Percentiles rank a stretch among this genome's conserved stretches.
These are phyloP conservation scores for Chaetomium strumarium DNA, from an alignment of 2,329 filamentous ascomycete genomes.

Conservation along the genomic window DNA sequence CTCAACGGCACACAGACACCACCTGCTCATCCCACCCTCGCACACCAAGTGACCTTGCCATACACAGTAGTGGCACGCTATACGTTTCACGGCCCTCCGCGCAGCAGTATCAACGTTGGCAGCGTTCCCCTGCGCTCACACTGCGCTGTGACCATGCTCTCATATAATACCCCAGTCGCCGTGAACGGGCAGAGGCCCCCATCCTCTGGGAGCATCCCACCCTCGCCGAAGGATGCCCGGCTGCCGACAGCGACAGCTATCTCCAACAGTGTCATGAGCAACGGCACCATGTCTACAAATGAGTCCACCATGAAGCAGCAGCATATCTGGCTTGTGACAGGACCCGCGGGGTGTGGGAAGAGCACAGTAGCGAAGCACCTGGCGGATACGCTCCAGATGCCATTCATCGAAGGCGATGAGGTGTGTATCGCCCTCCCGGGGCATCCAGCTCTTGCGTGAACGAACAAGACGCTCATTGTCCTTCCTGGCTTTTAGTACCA, in stretches of 20 bases:
- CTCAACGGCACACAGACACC: not conserved
- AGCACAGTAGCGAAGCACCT: constrained; percentile 66
- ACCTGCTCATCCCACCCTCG: not conserved
- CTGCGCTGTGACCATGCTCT: constrained; percentile 39
- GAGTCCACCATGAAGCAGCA: constrained; percentile 37
- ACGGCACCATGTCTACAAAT: constrained; percentile 28
- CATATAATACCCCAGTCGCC: constrained; percentile 43
- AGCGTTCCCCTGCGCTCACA: not conserved
- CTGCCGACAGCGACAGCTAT: constrained; percentile 16
- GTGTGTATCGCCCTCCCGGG: constrained; percentile 41
- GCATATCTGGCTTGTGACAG: constrained; percentile 77
- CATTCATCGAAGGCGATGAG: constrained; percentile 73
- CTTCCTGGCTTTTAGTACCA: constrained; percentile 53
- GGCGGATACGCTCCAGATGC: constrained; percentile 55
- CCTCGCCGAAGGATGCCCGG: constrained; percentile 27
- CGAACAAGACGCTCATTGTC: not conserved
- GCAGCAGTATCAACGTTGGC: not conserved
- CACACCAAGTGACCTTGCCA: not conserved
- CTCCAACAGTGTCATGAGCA: constrained; percentile 25
- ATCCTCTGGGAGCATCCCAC: constrained; percentile 25
- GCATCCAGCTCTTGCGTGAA: constrained; percentile 1
- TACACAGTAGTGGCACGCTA: constrained; percentile 18
- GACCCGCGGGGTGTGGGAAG: constrained; percentile 74
- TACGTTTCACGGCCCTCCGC: not conserved
- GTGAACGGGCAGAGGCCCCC: constrained; percentile 36